Evolutionary conservation across 345 rosid genomes (phyloP), one percentile per base, ranked within the genome.

Genomic region (Eucalyptus regnans): DNA sequence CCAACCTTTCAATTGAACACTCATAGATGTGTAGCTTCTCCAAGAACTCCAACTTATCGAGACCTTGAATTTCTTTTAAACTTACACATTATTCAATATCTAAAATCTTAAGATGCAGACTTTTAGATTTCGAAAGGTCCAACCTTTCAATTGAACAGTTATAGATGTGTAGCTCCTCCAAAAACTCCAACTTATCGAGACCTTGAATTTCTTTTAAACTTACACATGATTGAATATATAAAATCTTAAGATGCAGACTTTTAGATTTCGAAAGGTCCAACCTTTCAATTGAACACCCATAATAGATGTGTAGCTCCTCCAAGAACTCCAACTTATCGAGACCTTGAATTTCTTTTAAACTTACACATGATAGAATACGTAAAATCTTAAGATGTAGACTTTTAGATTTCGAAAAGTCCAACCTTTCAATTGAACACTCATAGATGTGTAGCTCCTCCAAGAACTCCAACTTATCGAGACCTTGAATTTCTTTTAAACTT

Each of bases 21-120:
- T 13, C 0, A 27, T 0, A 7, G n/a, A 60, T 25, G 5, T 11
- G 27, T 11, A 60, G 4, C n/a, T 3, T 0, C 12, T 60, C 31
- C 66, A 60, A 60, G n/a, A 27, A 60, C 66, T 60, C 66, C 66
- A 60, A 12, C n/a, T 3, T 12, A 60, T 60, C 31, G 3, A 60
- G 66, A n/a, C 66, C 66, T 60, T 60, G 66, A 60, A 60, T 60
- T 25, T 60, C 15, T 49, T 49, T 49, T 49, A 49, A 49, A 49
- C 50, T 11, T 49, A 49, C 50, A 49, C 50, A 49, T 11, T 13
- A 49, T 49, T 0, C 13, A 11, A 49, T 49, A 49, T 11, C 2
- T 11, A 49, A 49, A 49, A 49, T 11, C 50, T 49, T 49, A 5
- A 49, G 2, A 49, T 49, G 50, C 13, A 60, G 12, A 60, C 1